Conservation (phyloP, 2,329 filamentous ascomycete genomes). For the Alternaria arbusti region DNA sequence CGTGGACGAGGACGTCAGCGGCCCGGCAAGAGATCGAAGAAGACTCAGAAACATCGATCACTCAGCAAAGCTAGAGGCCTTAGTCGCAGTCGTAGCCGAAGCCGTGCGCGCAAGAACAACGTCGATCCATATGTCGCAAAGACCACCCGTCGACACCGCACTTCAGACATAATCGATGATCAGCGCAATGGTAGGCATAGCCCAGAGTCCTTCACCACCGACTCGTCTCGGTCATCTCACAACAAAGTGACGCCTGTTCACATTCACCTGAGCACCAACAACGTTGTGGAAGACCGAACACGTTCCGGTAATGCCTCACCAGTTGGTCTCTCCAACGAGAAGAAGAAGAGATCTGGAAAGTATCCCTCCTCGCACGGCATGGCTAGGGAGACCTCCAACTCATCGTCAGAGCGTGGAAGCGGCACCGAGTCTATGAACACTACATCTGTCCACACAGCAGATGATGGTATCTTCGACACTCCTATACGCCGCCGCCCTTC, state of each 20-base stretch:
- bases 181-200: slow-evolving; percentile 27
- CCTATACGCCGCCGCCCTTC: slow-evolving; percentile 11
- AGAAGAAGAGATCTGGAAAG: slow-evolving; percentile 15
- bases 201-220: slow-evolving; percentile 16
- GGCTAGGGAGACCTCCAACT: slow-evolving; percentile 16
- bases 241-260: slow-evolving; percentile 25
- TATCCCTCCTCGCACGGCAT: slow-evolving; percentile 16
- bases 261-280: slow-evolving; percentile 24
- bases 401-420: slow-evolving; percentile 28
- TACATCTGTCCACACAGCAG: slow-evolving; percentile 27
- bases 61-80: slow-evolving; percentile 16
- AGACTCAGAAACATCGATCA: slow-evolving; percentile 14
- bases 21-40: slow-evolving; percentile 14
- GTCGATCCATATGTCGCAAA: slow-evolving; percentile 14
- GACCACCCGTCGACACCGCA: slow-evolving; percentile 13
- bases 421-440: slow-evolving; percentile 27
- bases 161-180: slow-evolving; percentile 18
- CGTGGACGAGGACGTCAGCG: slow-evolving; percentile 22
- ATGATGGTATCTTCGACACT: slow-evolving; percentile 28
- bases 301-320: slow-evolving; percentile 17
- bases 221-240: slow-evolving; percentile 24
- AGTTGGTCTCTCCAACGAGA: slow-evolving; percentile 10
- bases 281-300: slow-evolving; percentile 15
- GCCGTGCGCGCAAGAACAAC: slow-evolving; percentile 11
- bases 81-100: slow-evolving; percentile 11